Percentiles rank a stretch among this genome's conserved stretches.
Evolutionary conservation across 805 yeast genomes (phyloP).

Genomic region (Naumovozyma baii): DNA sequence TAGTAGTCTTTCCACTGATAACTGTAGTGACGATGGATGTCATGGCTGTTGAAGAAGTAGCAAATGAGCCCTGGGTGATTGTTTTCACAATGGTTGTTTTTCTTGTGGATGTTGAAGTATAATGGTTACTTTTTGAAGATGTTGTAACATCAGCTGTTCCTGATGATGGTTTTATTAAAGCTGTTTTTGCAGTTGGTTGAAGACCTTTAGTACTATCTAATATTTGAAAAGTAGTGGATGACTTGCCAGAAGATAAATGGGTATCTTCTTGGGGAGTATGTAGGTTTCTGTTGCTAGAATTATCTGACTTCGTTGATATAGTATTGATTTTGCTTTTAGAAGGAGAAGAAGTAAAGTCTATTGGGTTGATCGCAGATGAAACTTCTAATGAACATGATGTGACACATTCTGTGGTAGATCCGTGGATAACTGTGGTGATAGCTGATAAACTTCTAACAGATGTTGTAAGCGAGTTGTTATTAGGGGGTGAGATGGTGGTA

Average conservation of each 20-base stretch:
- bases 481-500: not conserved
- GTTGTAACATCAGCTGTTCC: not conserved
- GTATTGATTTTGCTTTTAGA: not conserved
- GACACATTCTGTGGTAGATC: slow-evolving; percentile 23
- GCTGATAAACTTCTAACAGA: slow-evolving; percentile 6
- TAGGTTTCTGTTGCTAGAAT: not conserved
- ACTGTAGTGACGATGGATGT: slow-evolving; percentile 26
- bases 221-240: not conserved
- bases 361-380: not conserved
- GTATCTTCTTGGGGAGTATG: not conserved
- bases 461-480: not conserved
- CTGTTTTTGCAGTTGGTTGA: not conserved
- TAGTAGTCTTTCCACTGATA: slow-evolving; percentile 9
- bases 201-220: not conserved
- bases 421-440: slow-evolving; percentile 17
- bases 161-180: not conserved
- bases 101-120: not conserved
- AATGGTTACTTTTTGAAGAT: not conserved
- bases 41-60: slow-evolving; percentile 13
- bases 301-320: not conserved
- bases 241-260: not conserved
- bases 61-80: not conserved
- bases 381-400: slow-evolving; percentile 31
- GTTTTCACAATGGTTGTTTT: not conserved
- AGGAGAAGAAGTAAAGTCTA: not conserved